Conservation (phyloP, 1,139 yeast species). For the Geotrichum histeridarum region DNA sequence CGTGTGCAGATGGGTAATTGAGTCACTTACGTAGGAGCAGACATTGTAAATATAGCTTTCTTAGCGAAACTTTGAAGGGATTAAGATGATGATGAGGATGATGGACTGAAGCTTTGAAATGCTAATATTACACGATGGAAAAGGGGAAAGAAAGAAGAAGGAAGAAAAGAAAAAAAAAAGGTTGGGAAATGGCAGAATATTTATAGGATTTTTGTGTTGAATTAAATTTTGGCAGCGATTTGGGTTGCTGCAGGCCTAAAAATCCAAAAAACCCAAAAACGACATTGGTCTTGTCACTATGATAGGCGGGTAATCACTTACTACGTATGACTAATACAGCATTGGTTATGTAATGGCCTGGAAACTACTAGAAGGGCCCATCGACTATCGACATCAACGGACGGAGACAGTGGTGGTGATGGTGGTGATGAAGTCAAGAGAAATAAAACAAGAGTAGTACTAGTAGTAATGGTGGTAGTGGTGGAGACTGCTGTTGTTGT, state of each 20-base stretch:
- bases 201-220: neutral
- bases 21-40: constrained; percentile 5
- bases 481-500: no score
- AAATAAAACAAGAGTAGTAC: no score
- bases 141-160: neutral
- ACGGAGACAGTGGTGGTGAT: no score
- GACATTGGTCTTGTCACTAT: neutral
- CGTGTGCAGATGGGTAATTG: neutral
- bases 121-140: neutral
- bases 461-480: no score
- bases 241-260: neutral
- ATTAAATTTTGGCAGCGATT: neutral
- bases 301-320: no score
- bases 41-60: neutral
- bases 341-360: no score
- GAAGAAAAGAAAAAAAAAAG: neutral
- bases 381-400: no score
- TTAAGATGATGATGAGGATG: neutral
- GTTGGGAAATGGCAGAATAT: neutral
- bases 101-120: neutral
- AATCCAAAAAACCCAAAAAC: neutral
- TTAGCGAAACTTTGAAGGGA: neutral
- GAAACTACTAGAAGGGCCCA: no score
- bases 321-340: no score
- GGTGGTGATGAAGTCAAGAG: no score